Evolutionary conservation across 2,329 filamentous ascomycete species (phyloP).

Genomic region (Dryadomyces quercus-mongolicae): DNA sequence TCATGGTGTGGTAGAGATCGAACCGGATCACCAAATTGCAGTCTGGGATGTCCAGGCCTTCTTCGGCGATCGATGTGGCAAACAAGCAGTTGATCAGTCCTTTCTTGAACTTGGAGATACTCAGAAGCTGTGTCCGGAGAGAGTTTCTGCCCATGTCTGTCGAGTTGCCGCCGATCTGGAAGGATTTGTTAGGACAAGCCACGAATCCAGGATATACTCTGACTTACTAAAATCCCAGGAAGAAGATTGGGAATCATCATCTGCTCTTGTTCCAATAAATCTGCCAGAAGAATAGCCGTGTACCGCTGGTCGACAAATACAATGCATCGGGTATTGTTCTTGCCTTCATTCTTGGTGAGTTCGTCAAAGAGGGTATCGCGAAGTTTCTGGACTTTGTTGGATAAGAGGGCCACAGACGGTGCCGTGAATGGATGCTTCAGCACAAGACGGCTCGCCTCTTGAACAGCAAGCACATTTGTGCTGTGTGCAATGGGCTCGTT

Average conservation of each 20-base stretch:
- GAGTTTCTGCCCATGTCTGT: constrained; percentile 10
- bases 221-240: constrained; percentile 48
- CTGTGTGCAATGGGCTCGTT: constrained; percentile 2
- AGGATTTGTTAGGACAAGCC: too few species aligned
- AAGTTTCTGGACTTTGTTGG: constrained; percentile 60
- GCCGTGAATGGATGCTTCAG: constrained; percentile 32
- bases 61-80: constrained; percentile 54
- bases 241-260: constrained; percentile 47
- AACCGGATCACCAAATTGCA: constrained; percentile 63
- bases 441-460: constrained; percentile 45
- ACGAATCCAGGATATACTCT: background rate
- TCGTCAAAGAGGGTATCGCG: constrained; percentile 43
- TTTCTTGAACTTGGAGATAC: constrained; percentile 51
- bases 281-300: constrained; percentile 61
- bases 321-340: constrained; percentile 55
- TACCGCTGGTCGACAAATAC: constrained; percentile 74
- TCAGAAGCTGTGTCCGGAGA: constrained; percentile 55
- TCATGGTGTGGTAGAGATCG: constrained; percentile 79
- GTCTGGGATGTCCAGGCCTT: constrained; percentile 56
- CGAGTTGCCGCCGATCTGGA: constrained; percentile 7
- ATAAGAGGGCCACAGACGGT: constrained; percentile 35
- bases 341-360: constrained; percentile 45
- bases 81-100: constrained; percentile 52
- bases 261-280: constrained; percentile 46
- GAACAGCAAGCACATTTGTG: constrained; percentile 35